Percentiles rank a stretch among this genome's conserved stretches.
Evolutionary conservation across 768 basidiomycete species (phyloP).

Genomic region (Russula foetens): DNA sequence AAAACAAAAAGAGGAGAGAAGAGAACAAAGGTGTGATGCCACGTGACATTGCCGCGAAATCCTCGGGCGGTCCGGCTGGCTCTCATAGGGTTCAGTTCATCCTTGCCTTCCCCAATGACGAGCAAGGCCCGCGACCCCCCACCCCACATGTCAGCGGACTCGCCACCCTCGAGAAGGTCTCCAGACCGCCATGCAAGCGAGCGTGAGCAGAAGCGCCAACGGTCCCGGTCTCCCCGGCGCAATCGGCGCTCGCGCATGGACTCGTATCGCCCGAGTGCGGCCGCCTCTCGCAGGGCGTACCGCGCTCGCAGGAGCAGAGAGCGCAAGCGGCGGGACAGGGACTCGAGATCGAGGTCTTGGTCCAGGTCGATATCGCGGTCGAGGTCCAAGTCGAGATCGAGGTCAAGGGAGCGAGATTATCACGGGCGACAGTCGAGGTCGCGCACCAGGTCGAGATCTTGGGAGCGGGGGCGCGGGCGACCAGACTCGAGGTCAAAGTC

Average conservation of each 20-base stretch:
- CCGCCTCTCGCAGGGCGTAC: conserved; percentile 12
- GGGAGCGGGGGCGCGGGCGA: conserved; percentile 8
- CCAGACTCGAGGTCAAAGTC: conserved; percentile 15
- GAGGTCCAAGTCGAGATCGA: conserved; percentile 27
- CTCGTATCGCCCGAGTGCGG: conserved; percentile 14
- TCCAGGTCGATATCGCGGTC: conserved; percentile 12
- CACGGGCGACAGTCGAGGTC: conserved; percentile 17
- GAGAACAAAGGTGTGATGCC: neutral
- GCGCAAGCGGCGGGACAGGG: neutral
- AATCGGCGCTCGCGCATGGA: conserved; percentile 16
- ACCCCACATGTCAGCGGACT: conserved; percentile 2
- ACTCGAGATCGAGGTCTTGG: conserved; percentile 13
- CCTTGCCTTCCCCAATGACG: conserved; percentile 5
- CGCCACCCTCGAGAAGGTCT: conserved; percentile 4
- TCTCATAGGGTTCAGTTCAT: neutral
- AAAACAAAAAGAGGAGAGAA: neutral
- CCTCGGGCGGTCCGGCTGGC: neutral
- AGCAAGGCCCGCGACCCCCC: conserved; percentile 12
- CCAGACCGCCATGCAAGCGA: conserved; percentile 3
- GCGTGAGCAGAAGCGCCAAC: conserved; percentile 8
- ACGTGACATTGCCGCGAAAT: conserved; percentile 2
- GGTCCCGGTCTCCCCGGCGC: conserved; percentile 13
- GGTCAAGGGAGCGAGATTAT: conserved; percentile 29
- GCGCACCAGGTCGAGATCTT: conserved; percentile 14
- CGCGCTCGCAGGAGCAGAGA: conserved; percentile 16